Evolutionary conservation across 2,329 filamentous ascomycete genomes (phyloP), one percentile per base, ranked within the genome.

Genomic region (Aureobasidium melanogenum): DNA sequence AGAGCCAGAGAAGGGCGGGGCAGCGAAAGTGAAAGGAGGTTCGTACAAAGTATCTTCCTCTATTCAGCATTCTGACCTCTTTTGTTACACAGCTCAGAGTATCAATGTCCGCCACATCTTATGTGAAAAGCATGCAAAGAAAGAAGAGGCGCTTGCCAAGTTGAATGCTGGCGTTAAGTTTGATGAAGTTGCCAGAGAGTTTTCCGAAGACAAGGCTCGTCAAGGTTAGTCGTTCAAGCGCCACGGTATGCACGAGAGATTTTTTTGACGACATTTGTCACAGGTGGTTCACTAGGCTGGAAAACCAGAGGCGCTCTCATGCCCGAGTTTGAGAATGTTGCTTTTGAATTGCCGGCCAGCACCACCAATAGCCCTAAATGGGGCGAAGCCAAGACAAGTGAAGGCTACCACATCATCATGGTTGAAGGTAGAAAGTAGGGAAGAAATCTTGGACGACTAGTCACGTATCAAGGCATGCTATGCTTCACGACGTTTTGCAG

Each of bases 391-490:
- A 91, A 89, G 79, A 91, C 88, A 1, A 80, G 77, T 0, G 87
- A 88, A 74, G 89, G 88, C 0, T 91, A 91, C 76, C 88, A 92
- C 72, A 84, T 92, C 65, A 84, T 92, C 66, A 90, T 91, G 85
- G 88, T 91, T 3, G 84, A 87, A 69, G 84, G 84, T 54, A 76
- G 84, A 69, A 85, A 84, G 71, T 85, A 63, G 46, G 12, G 12
- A n/a, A 43, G 43, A 28, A 47, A 2, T 28, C 24, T 47, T 10
- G 14, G 24, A 4, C 17, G 12, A 17, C 2, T 2, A 26, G 22
- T 2, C 1, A n/a, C n/a, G 2, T 17, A 38, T 14, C 24, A 30
- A 41, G 30, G 30, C 9, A 26, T 26, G 32, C 19, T n/a, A 38
- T 24, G 30, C 14, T 51, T 17, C 8, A 58, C 39, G 9, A 19